Conservation (phyloP, 805 yeast genomes). For the Ogataea ganodermae region DNA sequence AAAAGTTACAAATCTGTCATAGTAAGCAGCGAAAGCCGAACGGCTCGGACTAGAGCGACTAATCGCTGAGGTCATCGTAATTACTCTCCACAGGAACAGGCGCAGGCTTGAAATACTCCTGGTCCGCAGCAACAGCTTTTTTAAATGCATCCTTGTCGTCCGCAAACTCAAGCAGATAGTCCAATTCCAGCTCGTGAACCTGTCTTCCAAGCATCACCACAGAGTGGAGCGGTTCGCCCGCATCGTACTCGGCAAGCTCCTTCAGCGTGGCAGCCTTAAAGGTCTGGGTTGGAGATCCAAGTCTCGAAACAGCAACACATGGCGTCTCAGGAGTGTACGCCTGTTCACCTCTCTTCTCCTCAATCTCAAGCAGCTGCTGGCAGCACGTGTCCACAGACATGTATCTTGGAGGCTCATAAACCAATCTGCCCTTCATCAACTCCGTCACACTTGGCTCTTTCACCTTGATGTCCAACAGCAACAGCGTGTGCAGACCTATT, state of each 20-base stretch:
- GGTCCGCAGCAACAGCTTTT: conserved; percentile 52
- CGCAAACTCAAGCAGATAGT: conserved; percentile 76
- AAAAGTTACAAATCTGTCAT: no score
- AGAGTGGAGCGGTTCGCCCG: conserved; percentile 95
- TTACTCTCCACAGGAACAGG: background rate
- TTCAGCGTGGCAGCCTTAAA: conserved; percentile 84
- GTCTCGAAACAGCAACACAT: conserved; percentile 87
- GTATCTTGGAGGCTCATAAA: conserved; percentile 96
- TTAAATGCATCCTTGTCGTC: conserved; percentile 56
- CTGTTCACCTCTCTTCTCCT: conserved; percentile 68
- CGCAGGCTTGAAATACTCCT: conserved; percentile 51
- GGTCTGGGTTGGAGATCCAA: conserved; percentile 82
- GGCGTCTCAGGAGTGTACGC: conserved; percentile 90
- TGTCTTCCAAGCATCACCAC: conserved; percentile 88
- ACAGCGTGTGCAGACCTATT: conserved; percentile 88
- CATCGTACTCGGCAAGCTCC: conserved; percentile 77
- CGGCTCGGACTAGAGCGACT: no score
- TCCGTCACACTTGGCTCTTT: conserved; percentile 95
- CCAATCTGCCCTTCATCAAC: conserved; percentile 86
- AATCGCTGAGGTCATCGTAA: conserved; percentile 4
- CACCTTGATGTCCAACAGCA: conserved; percentile 89
- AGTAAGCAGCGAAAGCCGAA: no score
- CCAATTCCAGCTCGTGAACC: conserved; percentile 90
- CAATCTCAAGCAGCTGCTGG: conserved; percentile 82
- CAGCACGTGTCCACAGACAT: conserved; percentile 93